Conservation (phyloP, 441 rosid species). For the Pelargonium australe region DNA sequence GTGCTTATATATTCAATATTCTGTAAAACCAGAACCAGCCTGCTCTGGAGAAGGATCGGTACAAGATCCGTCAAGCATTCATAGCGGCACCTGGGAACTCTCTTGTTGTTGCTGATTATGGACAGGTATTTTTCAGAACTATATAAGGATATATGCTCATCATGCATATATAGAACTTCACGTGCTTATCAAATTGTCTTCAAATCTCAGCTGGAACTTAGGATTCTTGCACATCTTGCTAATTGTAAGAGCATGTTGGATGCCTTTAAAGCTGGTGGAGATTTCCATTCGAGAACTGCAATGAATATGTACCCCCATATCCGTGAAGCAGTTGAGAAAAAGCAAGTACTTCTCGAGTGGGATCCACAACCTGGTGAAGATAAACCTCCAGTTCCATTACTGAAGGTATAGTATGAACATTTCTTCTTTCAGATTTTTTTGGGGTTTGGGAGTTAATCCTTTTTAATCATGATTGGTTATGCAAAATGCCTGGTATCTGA, state of each 20-base stretch:
- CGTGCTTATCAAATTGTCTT: constrained; percentile 30
- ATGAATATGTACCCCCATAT: constrained; percentile 96
- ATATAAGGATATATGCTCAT: neutral
- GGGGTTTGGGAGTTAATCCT: neutral
- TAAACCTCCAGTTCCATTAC: constrained; percentile 84
- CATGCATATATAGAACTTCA: constrained; percentile 15
- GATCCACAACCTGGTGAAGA: constrained; percentile 86
- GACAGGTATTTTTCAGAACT: constrained; percentile 57
- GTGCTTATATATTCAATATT: constrained; percentile 14
- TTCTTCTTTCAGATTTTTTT: constrained; percentile 1
- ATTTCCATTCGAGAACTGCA: constrained; percentile 97
- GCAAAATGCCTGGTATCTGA: neutral
- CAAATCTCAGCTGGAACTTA: constrained; percentile 79
- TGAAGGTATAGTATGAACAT: constrained; percentile 53
- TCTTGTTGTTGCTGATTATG: constrained; percentile 95
- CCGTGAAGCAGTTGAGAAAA: constrained; percentile 62
- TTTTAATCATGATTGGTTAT: neutral
- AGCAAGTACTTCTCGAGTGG: constrained; percentile 91
- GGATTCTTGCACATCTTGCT: constrained; percentile 97
- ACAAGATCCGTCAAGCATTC: constrained; percentile 95
- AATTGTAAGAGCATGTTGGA: constrained; percentile 91
- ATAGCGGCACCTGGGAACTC: constrained; percentile 89
- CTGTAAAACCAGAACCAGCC: constrained; percentile 70
- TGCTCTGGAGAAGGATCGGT: constrained; percentile 96
- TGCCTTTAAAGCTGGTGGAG: constrained; percentile 95